Percentiles rank a stretch among this genome's conserved stretches.
Conservation (phyloP, 2,329 filamentous ascomycete species). For the Coniochaeta sp. region DNA sequence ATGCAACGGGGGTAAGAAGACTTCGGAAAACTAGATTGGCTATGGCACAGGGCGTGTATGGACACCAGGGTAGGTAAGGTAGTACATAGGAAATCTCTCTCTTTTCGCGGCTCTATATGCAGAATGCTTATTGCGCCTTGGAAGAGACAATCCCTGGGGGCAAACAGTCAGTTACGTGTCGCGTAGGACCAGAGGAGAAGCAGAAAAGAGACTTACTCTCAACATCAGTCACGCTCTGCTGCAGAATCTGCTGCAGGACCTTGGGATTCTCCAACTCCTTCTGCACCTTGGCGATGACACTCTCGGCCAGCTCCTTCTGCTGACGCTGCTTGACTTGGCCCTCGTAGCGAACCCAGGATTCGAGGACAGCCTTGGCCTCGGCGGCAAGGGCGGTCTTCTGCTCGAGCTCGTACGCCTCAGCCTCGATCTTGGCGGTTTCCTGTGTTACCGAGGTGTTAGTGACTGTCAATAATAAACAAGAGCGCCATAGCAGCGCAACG, state of each 20-base stretch:
- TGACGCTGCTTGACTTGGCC: constrained; percentile 97
- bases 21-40: constrained; percentile 33
- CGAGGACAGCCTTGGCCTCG: constrained; percentile 92
- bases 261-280: constrained; percentile 99
- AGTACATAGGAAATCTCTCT: constrained; percentile 45
- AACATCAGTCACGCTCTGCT: constrained; percentile 92
- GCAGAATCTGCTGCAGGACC: constrained; percentile 92
- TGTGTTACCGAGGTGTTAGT: constrained; percentile 27
- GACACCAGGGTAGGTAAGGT: constrained; percentile 29
- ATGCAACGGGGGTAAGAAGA: too few species aligned
- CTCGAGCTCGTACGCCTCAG: constrained; percentile 93
- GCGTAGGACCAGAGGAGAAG: not conserved
- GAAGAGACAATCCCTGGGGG: too few species aligned
- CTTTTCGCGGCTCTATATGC: constrained; percentile 12
- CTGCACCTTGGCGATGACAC: constrained; percentile 92
- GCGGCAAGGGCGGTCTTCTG: constrained; percentile 86
- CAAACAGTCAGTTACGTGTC: not conserved
- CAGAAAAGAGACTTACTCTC: constrained; percentile 67
- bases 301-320: constrained; percentile 90
- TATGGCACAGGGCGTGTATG: constrained; percentile 57
- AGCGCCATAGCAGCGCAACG: not conserved
- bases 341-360: constrained; percentile 99
- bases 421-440: constrained; percentile 96
- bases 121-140: constrained; percentile 54
- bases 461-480: not conserved